Base-by-base conservation (phyloP, 495 filamentous ascomycete genomes). In the Aspergillus conjunctus region DNA sequence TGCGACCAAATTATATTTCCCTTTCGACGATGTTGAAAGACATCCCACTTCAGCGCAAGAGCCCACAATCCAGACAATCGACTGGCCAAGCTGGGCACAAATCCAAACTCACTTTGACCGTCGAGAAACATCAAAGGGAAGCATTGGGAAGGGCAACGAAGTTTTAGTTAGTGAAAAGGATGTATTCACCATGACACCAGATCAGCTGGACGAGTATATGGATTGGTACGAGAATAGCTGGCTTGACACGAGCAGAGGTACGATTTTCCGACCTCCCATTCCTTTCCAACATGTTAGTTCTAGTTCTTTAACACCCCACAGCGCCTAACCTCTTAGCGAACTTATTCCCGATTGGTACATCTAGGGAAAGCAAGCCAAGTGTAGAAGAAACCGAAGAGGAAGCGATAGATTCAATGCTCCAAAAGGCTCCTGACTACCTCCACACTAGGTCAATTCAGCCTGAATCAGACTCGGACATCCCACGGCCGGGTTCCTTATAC, bases 191-290 rank as follows among this genome's bases (percentile, higher is more conserved):
- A 88, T 97, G 88, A 81, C 75, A 1, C 78, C 80, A 17, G 68
- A 77, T 10, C 84, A 95, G 59, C 69, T 97, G 54, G 88, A 94
- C 62, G 83, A 89, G 51, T 96, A 96, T 60, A 79, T 98, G 79
- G 86, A 93, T 70, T 97, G 91, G 90, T 96, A 91, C 66, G 88
- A 93, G 68, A 81, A 83, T 63, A 91, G 78, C 31, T 95, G 87
- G 83, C 67, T 89, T 49, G 80, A 84, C 52, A 65, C 30, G 32
- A 70, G 64, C 41, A 71, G 60, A 65, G 57, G 71, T 72, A 11
- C 37, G 56, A 31, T 20, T 48, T 21, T 3, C 48, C 2, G 57
- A 21, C 26, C 21, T 44, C 44, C 14, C 26, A 30, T 20, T 45
- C 41, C 14, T 46, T 2, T 48, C 9, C 50, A 30, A 26, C 10